Base-by-base conservation (phyloP, 192 early-diverging fungal genomes). In the Rhizophagus clarus region DNA sequence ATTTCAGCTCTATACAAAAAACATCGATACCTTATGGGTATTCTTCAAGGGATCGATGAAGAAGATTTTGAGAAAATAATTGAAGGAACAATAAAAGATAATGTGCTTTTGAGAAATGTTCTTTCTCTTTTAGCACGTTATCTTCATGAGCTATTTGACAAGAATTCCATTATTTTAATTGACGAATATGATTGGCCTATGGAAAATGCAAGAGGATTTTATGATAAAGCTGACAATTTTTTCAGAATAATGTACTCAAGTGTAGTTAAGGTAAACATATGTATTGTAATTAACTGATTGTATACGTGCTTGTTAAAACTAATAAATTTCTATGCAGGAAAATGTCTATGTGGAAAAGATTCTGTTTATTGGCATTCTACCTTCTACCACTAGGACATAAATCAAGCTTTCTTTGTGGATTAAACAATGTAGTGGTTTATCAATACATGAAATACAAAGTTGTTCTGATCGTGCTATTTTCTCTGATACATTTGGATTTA, bases 151-250 rank as follows among this genome's bases (percentile, higher is more conserved):
- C 71, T 51, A 26, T 70, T 56, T 62, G 22, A 12, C 17, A 62
- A 47, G 26, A 9, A 47, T 71, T 31, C 24, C 42, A 79, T 79
- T 68, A 62, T 79, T 47, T 67, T 79, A 22, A 47, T 79, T 29
- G 77, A 79, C 26, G 77, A 79, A 67, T 79, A 79, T n/a, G 77
- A 79, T 40, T 70, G 62, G 77, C 42, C 77, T 7, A 49, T 66
- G 66, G 67, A 79, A 49, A 29, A 72, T 28, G 67, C 77, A 56
- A 24, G n/a, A 40, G 28, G 8, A 24, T 69, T 69, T 68, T 79
- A 63, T 37, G 9, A 63, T 32, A 31, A 45, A 49, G 77, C 42
- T 49, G 2, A 49, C 28, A 2, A 3, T 45, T 51, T 72, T 72
- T 79, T 79, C 71, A 47, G n/a, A 79, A 74, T 0, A 6, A 76